Evolutionary conservation across 805 yeast species (phyloP).

Genomic region (Suhomyces sp.): DNA sequence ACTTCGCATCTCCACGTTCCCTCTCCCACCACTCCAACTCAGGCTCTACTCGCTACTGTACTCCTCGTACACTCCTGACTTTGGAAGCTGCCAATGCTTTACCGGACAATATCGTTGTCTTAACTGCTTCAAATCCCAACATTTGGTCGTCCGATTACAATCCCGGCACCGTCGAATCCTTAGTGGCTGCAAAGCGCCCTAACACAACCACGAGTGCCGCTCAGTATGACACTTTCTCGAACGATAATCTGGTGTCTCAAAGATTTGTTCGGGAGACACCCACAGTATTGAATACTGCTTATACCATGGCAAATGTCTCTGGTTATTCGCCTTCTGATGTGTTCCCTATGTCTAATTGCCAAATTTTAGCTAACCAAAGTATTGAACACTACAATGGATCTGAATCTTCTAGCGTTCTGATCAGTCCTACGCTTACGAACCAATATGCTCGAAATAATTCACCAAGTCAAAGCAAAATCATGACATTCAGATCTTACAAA

Average conservation of each 20-base stretch:
- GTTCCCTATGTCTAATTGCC: background rate
- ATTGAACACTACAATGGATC: background rate
- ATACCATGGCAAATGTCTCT: background rate
- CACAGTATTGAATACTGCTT: background rate
- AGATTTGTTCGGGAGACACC: background rate
- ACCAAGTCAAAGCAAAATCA: background rate
- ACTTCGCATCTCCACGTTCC: background rate
- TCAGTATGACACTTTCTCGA: background rate
- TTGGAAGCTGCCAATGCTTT: conserved; percentile 6
- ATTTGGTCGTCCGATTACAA: background rate
- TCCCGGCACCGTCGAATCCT: background rate
- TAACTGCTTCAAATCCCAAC: background rate
- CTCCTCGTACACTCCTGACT: conserved; percentile 6
- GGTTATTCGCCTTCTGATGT: background rate
- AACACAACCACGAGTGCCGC: background rate
- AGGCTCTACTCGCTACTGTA: conserved; percentile 6
- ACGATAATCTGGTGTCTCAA: background rate
- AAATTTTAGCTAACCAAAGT: background rate
- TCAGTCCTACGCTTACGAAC: background rate
- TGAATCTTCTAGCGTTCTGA: background rate
- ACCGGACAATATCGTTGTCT: background rate
- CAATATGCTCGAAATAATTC: background rate
- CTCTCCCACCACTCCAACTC: background rate
- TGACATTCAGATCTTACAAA: conserved; percentile 12
- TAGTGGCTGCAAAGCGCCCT: background rate